These are phyloP conservation scores for Lophiotrema nucula DNA, from an alignment of 495 filamentous ascomycete species.

Conservation along the genomic window DNA sequence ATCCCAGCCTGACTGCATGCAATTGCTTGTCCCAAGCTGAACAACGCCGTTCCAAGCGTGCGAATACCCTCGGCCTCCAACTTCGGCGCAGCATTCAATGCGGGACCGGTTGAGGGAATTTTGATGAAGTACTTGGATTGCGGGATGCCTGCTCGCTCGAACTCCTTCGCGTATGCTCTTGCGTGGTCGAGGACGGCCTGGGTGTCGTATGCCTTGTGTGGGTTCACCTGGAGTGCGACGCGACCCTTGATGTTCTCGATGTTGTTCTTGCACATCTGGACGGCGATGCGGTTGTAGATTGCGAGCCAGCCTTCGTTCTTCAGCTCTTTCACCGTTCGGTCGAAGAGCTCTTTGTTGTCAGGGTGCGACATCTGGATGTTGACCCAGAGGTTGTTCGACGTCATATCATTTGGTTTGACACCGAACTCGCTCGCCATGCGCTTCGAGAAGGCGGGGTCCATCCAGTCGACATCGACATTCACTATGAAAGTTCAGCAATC, in stretches of 20 bases:
- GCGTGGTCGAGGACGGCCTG: constrained; percentile 8
- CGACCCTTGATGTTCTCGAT: constrained; percentile 16
- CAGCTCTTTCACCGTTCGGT: constrained; percentile 4
- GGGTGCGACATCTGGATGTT: constrained; percentile 18
- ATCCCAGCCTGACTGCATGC: constrained; percentile 8
- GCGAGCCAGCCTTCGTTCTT: constrained; percentile 7
- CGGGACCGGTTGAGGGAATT: constrained; percentile 6
- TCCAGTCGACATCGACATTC: constrained; percentile 17
- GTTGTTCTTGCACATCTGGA: neutral
- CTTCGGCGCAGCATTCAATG: constrained; percentile 4
- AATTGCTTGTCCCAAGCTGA: constrained; percentile 11
- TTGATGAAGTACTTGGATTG: constrained; percentile 18
- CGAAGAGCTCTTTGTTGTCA: constrained; percentile 7
- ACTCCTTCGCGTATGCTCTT: constrained; percentile 5
- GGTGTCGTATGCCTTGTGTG: constrained; percentile 9
- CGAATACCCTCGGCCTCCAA: constrained; percentile 14
- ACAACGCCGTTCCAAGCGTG: constrained; percentile 6
- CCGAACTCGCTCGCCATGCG: neutral
- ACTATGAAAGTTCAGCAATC: too few species aligned
- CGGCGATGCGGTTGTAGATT: constrained; percentile 16
- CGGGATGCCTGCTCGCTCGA: constrained; percentile 11
- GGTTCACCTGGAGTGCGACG: constrained; percentile 8
- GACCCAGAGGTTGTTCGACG: constrained; percentile 11
- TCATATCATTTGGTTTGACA: constrained; percentile 12
- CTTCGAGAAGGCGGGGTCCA: constrained; percentile 15